Base-by-base conservation (phyloP, 2,329 filamentous ascomycete genomes). In the Aureobasidium sp. region DNA sequence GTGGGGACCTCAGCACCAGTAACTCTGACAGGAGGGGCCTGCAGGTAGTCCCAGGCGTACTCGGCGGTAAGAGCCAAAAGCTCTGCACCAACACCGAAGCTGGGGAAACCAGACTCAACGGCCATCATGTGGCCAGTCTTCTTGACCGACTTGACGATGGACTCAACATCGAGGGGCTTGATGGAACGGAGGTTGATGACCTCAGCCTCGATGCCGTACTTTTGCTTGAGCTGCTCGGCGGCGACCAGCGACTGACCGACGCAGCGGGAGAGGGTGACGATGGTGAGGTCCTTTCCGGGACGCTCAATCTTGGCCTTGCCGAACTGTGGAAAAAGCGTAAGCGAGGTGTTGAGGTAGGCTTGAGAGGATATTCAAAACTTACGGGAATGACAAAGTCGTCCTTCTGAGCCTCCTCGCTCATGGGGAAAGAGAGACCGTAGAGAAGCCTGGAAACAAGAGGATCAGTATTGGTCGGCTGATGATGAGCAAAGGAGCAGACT, bases 231-330 rank as follows among this genome's bases (percentile, higher is more conserved):
- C 74, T 87, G 83, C 78, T 96, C 90, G 67, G 94, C 94, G 62
- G 93, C 94, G 56, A 86, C 80, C 63, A 99, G 83, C 67, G 89
- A 89, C 79, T 96, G 93, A 67, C 94, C 94, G 66, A 99, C 94
- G 75, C 90, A 96, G 75, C 94, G 91, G 67, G 94, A 97, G 64
- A 97, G 84, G 56, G 92, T 88, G 66, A 99, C 93, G 66, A 99
- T 90, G 73, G 94, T 99, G 68, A 99, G 80, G 75, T 99, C 94
- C 80, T 93, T 97, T 77, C 94, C 94, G 65, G 86, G 81, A 71
- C 94, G 92, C 83, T 99, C 94, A 73, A 99, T 90, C 86, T 99
- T 99, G 78, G 94, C 94, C 83, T 99, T 99, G 76, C 94, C 94
- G 75, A 99, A 91, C 79, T 79, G 45, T 31, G 60, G 52, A 60